Percentiles rank a stretch among this genome's conserved stretches.
Evolutionary conservation across 306 rosid species (phyloP).

Genomic region (Trifolium fragiferum): DNA sequence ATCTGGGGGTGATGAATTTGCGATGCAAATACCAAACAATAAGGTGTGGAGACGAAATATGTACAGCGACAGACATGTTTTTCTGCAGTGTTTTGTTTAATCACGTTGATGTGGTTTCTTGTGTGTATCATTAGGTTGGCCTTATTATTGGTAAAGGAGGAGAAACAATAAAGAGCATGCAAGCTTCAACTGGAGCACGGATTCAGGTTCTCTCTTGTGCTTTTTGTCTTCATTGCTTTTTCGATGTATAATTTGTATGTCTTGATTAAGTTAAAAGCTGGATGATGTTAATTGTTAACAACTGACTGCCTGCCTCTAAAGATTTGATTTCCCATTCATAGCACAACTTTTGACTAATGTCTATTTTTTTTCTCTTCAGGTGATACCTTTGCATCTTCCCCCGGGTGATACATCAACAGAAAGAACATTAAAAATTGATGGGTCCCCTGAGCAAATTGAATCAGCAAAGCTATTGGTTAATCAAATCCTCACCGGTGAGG

Average conservation of each 20-base stretch:
- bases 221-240: not conserved
- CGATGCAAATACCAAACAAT: slow-evolving; percentile 75
- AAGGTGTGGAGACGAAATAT: slow-evolving; percentile 55
- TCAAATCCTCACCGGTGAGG: slow-evolving; percentile 73
- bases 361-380: slow-evolving; percentile 49
- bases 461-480: slow-evolving; percentile 79
- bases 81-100: not conserved
- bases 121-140: slow-evolving; percentile 70
- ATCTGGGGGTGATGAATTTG: slow-evolving; percentile 75
- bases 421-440: slow-evolving; percentile 89
- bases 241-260: not conserved
- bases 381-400: slow-evolving; percentile 94
- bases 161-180: slow-evolving; percentile 93
- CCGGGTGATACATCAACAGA: slow-evolving; percentile 87
- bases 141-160: slow-evolving; percentile 98
- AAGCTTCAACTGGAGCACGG: slow-evolving; percentile 84
- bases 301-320: not conserved
- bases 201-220: slow-evolving; percentile 67
- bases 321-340: not conserved
- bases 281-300: not conserved
- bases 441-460: slow-evolving; percentile 82
- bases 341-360: not conserved
- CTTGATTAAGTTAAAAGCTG: not conserved
- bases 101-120: not conserved
- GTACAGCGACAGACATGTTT: not conserved